Base-by-base conservation (phyloP, 2,329 filamentous ascomycete species). In the Drechslerella stenobrocha region DNA sequence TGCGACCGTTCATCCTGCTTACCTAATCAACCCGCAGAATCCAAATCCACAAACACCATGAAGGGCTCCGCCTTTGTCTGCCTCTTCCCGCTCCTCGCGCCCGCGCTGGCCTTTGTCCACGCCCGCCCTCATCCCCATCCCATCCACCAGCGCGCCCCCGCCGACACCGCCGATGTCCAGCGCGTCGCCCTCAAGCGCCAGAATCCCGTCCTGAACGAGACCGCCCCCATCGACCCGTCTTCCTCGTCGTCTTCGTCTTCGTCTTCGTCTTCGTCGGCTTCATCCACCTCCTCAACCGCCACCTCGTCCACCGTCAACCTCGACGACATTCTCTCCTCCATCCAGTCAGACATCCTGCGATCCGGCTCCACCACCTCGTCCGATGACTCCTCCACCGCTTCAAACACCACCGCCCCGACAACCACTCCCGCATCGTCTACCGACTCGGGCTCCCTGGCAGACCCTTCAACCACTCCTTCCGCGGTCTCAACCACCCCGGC, bases 81-180 rank as follows among this genome's bases (percentile, higher is more conserved):
- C 35, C 60, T 66, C 22, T 66, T 66, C 24, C 60, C 60, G 13
- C 53, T 66, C 18, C 60, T 66, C 20, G 60, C 60, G 13, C 60
- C 60, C 18, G 58, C 60, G 4, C 53, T 66, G 11, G 60, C 46
- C 23, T 66, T 66, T 28, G 60, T 53, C 28, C 60, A 66, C 53
- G 60, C 60, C 18, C 34, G 60, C 13, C 60, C 60, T 24, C 60
- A 66, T n/a, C 53, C 52, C 28, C 60, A 66, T n/a, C n/a, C n/a
- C 24, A 40, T 44, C 30, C 50, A 46, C 32, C 37, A 42, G 37
- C 37, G 37, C 28, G 44, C 48, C 34, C 47, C 40, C 22, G 45
- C 24, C 15, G 44, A 18, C 1, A 24, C 52, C 9, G 47, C 37
- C 22, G 52, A 65, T 30, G 44, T 66, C 20, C 45, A 66, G 32